Evolutionary conservation across 768 basidiomycete genomes (phyloP), one percentile per base, ranked within the genome.

Genomic region (Hygrophorus pudorinus): DNA sequence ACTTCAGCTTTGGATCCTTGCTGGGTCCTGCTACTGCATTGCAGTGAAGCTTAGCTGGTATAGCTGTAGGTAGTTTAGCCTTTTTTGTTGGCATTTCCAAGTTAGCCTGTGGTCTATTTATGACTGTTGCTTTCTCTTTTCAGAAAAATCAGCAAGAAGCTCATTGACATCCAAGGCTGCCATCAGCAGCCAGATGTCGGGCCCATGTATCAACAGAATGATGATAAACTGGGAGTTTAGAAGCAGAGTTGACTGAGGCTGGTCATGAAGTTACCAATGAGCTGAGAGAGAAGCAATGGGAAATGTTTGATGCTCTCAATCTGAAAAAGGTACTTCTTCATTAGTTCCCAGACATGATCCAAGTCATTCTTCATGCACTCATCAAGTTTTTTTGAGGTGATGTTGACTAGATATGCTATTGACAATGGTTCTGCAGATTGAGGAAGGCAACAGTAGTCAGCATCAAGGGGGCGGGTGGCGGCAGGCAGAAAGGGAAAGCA

Each of bases 251-350:
- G 10, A 70, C 85, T 14, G 80, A 81, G 48, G 91, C 86, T 0
- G 92, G 86, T 0, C 74, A 79, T 48, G 78, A 81, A 58, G 84
- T 72, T 46, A 70, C 75, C 36, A 74, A 75, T 50, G 82, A 75
- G 40, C 68, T 81, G 45, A 63, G 77, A 51, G 81, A 84, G 64
- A 76, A 83, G 60, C 92, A 97, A 63, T 71, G 83, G 17, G 84
- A 85, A 61, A 78, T 97, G 71, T 80, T 98, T 39, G 80, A 89
- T 51, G 76, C 86, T 16, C 71, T 99, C 24, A 91, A 97, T 65
- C 64, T 97, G 48, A 77, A 71, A 64, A 83, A 84, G 91, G 96
- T 57, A 74, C 87, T 72, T 30, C 11, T 37, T 17, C 47, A 14
- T 14, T n/a, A n/a, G n/a, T n/a, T n/a, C 41, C 13, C 48, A 41